Base-by-base conservation (phyloP, 1,284 basidiomycete species). In the Coniferiporia weirii region DNA sequence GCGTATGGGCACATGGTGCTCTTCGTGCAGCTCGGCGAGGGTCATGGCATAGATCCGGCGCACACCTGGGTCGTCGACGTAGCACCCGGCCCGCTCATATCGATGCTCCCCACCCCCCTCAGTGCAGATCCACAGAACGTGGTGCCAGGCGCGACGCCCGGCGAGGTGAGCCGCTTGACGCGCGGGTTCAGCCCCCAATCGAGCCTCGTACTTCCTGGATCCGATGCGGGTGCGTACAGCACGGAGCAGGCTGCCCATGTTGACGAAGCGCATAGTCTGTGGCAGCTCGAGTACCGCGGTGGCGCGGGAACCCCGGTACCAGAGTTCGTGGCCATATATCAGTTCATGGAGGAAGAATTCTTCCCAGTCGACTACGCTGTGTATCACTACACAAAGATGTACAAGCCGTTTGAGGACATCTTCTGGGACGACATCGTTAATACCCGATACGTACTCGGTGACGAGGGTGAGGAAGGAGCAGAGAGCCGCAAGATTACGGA, bases 61-160 rank as follows among this genome's bases (percentile, higher is more conserved):
- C 54, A 63, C 38, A 61, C 60, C 10, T 64, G 63, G 52, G 17
- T 65, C 38, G 63, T 64, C 44, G 64, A 65, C 45, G 61, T 60
- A 34, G 63, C 63, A 6, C 60, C 61, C 50, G 64, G 64, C 8
- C 63, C 63, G 20, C 52, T 32, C 15, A 56, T 56, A 10, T 54
- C 58, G 12, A 52, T 58, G 15, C 45, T 54, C 10, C 63, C 64
- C n/a, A 62, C 64, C 17, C 61, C 60, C 17, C 59, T 65, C 34
- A 46, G 59, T 36, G 61, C 52, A 10, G 63, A 57, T 35, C 49
- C 56, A 15, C 34, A 15, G 7, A 57, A 57, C 50, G 35, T 57
- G 8, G 1, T 57, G 6, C 56, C 49, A 22, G 20, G 43, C 40
- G 35, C 56, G n/a, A 35, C 46, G 6, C 47, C 56, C 13, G 56